These are phyloP conservation scores for Przewalskia tangutica DNA, from an alignment of 257 asterid genomes.

Conservation along the genomic window DNA sequence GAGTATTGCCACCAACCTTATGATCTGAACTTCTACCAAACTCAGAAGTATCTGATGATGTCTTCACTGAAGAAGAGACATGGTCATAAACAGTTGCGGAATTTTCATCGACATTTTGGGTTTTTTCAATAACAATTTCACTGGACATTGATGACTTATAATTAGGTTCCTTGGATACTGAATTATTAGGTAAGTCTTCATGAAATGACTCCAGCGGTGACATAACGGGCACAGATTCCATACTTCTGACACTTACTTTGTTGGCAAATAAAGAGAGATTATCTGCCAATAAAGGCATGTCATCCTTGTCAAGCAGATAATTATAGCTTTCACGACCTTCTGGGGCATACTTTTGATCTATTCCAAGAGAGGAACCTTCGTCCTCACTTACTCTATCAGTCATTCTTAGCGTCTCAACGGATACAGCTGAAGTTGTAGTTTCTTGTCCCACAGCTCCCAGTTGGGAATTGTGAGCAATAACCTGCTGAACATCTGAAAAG, in stretches of 20 bases:
- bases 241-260: conserved; percentile 26
- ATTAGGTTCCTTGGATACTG: conserved; percentile 14
- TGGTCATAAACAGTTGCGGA: conserved; percentile 21
- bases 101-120: conserved; percentile 15
- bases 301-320: conserved; percentile 14
- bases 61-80: conserved; percentile 10
- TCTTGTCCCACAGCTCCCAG: conserved; percentile 25
- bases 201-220: conserved; percentile 33
- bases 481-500: conserved; percentile 24
- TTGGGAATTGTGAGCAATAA: conserved; percentile 15
- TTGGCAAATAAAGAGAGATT: conserved; percentile 19
- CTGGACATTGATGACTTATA: conserved; percentile 19
- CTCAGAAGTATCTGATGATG: conserved; percentile 14
- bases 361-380: conserved; percentile 10
- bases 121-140: conserved; percentile 19
- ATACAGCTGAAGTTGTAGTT: conserved; percentile 15
- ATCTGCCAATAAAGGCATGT: conserved; percentile 9
- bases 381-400: conserved; percentile 15
- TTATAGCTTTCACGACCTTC: conserved; percentile 6
- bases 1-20: not conserved
- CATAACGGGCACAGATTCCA: conserved; percentile 25
- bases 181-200: conserved; percentile 28
- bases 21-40: conserved; percentile 14
- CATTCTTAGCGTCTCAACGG: conserved; percentile 8
- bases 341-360: conserved; percentile 17